A percentile compares a stretch with the other conserved stretches of the same genome.
Conservation (phyloP, 1,284 basidiomycete species). For the Hypsizygus ulmarius region DNA sequence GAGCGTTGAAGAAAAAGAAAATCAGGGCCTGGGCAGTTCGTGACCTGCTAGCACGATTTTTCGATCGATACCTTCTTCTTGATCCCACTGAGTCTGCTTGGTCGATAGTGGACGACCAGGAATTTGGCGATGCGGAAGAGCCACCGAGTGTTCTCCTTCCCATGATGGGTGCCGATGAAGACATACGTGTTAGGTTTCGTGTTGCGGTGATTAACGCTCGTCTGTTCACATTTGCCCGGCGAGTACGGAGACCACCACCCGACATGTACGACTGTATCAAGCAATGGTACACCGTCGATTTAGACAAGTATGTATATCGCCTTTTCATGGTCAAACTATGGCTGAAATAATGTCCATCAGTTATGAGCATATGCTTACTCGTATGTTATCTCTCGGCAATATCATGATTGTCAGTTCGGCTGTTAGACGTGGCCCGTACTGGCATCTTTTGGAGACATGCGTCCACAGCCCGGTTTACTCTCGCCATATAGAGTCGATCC, state of each 20-base stretch:
- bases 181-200: constrained; percentile 86
- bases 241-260: constrained; percentile 28
- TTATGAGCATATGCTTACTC: constrained; percentile 77
- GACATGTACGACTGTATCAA: constrained; percentile 47
- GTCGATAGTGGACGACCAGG: constrained; percentile 29
- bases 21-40: constrained; percentile 68
- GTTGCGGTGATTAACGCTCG: constrained; percentile 62
- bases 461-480: constrained; percentile 48
- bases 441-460: constrained; percentile 79
- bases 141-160: constrained; percentile 52
- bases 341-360: constrained; percentile 33
- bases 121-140: constrained; percentile 26
- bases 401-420: constrained; percentile 80
- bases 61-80: constrained; percentile 59
- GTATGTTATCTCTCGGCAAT: constrained; percentile 79
- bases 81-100: constrained; percentile 62
- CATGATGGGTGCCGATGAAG: constrained; percentile 60
- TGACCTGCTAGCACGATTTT: constrained; percentile 62
- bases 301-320: constrained; percentile 44
- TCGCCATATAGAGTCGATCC: constrained; percentile 61
- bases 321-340: constrained; percentile 1
- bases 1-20: constrained; percentile 40
- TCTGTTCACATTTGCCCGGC: constrained; percentile 49
- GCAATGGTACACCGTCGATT: constrained; percentile 38
- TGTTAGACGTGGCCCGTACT: constrained; percentile 84